Base-by-base conservation (phyloP, 805 yeast species). In the Ogataea trehaloabstinens region DNA sequence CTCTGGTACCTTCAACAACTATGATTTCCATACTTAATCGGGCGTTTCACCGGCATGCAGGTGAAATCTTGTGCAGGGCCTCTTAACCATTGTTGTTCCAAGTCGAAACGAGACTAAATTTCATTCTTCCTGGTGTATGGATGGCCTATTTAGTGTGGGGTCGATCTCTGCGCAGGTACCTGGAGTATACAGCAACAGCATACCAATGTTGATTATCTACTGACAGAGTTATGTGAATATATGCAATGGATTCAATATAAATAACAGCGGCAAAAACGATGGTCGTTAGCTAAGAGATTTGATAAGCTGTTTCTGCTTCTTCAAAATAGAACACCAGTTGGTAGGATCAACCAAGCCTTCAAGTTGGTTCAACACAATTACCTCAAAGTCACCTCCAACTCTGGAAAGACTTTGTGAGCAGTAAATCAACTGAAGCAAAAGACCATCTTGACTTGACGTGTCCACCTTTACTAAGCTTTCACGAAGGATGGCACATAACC, bases 341-440 rank as follows among this genome's bases (percentile, higher is more conserved):
- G 49, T 45, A 19, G 60, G 55, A n/a, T 67, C 60, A 2, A 69
- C 52, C 2, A 65, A 37, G 18, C 50, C 55, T 1, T 49, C 31
- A 11, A 77, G 51, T 29, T 67, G 67, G 42, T 67, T 59, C 1
- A 73, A 56, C 36, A 80, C 60, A n/a, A 74, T 47, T 21, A 69
- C 60, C 63, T 85, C 82, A 57, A 86, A 85, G 50, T 84, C 86
- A 3, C 77, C 78, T 11, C 85, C 82, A 16, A 78, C 76, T 45
- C 89, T 68, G 1, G 84, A 80, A 37, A 91, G 67, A 25, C 95
- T 82, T 56, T 84, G 88, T n/a, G 95, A 83, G 48, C 96, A 86
- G 63, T 90, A 91, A 1, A 87, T 80, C 27, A 90, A 63, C 61
- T 91, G 99, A 24, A 91, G 64, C 47, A 90, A 75, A 17, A 89